phyloP scores from a whole-genome alignment of 2,329 filamentous ascomycete species.

The Hymenoscyphus fructigenus region DNA sequence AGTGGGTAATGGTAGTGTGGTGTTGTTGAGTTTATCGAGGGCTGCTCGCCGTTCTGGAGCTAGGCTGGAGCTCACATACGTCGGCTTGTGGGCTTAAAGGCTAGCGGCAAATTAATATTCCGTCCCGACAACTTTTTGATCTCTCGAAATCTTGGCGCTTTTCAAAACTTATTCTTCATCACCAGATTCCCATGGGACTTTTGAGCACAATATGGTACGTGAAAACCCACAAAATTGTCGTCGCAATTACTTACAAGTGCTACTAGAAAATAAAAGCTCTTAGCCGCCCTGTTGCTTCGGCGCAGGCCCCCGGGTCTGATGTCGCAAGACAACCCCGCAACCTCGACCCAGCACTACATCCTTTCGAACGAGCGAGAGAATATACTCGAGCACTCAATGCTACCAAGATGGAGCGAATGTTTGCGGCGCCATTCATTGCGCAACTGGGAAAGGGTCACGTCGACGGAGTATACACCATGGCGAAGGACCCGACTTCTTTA shows the following conservation, averaged over 20 bases:
- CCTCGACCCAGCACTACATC: conserved; percentile 81
- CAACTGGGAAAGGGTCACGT: conserved; percentile 90
- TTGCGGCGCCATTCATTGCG: conserved; percentile 77
- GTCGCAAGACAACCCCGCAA: conserved; percentile 66
- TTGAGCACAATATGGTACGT: conserved; percentile 34
- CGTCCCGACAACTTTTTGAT: conserved; percentile 19
- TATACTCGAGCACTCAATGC: conserved; percentile 79
- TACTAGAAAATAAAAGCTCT: conserved; percentile 63
- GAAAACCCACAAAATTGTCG: background rate
- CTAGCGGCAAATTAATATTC: conserved; percentile 14
- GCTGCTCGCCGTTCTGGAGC: conserved; percentile 16
- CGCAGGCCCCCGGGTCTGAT: conserved; percentile 66
- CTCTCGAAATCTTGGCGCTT: conserved; percentile 19
- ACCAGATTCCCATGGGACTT: conserved; percentile 1
- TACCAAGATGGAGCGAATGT: conserved; percentile 92
- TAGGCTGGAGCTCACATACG: conserved; percentile 9
- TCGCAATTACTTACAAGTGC: conserved; percentile 3
- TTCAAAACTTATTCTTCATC: conserved; percentile 8
- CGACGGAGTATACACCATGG: conserved; percentile 81
- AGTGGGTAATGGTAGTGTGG: conserved; percentile 17
- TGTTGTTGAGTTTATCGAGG: conserved; percentile 22
- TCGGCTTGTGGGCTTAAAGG: background rate
- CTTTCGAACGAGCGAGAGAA: conserved; percentile 87
- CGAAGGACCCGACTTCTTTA: conserved; percentile 74
- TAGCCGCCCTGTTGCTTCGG: conserved; percentile 61